A percentile compares a stretch with the other conserved stretches of the same genome.
Conservation (phyloP, 305 asterid genomes). For the Fraxinus xanthoxyloides region DNA sequence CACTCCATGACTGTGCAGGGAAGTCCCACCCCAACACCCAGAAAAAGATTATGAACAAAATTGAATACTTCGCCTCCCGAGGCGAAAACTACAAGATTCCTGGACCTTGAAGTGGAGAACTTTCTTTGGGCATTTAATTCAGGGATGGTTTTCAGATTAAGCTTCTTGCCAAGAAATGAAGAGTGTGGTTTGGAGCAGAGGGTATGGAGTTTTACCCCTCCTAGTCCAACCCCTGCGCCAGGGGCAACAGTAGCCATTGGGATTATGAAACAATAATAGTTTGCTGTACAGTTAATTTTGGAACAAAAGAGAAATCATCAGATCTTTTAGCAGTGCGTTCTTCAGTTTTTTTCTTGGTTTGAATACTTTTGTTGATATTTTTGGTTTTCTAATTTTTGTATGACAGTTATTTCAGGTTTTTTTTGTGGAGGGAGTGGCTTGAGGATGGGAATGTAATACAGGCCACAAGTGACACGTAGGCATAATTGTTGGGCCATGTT, state of each 20-base stretch:
- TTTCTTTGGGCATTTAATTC: conserved; percentile 36
- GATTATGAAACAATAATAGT: not conserved
- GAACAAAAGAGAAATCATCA: conserved; percentile 30
- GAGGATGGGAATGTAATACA: conserved; percentile 25
- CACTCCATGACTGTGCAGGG: conserved; percentile 99
- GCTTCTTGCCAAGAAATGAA: conserved; percentile 61
- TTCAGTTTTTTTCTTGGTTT: not conserved
- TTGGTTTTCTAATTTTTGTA: not conserved
- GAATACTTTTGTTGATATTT: conserved; percentile 1
- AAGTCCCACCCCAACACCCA: conserved; percentile 97
- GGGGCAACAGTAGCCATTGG: conserved; percentile 61
- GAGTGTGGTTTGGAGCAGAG: conserved; percentile 47
- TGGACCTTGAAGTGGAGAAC: conserved; percentile 28
- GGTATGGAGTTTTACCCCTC: conserved; percentile 43
- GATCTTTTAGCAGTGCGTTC: not conserved
- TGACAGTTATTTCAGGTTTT: conserved; percentile 52
- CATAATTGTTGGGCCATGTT: conserved; percentile 16
- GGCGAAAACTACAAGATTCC: conserved; percentile 35
- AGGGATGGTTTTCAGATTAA: conserved; percentile 36
- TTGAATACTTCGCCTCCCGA: conserved; percentile 44
- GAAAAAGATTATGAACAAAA: conserved; percentile 53
- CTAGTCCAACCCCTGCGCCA: conserved; percentile 51
- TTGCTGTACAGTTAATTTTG: not conserved
- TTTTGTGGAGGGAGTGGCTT: conserved; percentile 61
- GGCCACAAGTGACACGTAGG: conserved; percentile 47